Evolutionary conservation across 441 rosid species (phyloP).

Genomic region (Populus hybrid): DNA sequence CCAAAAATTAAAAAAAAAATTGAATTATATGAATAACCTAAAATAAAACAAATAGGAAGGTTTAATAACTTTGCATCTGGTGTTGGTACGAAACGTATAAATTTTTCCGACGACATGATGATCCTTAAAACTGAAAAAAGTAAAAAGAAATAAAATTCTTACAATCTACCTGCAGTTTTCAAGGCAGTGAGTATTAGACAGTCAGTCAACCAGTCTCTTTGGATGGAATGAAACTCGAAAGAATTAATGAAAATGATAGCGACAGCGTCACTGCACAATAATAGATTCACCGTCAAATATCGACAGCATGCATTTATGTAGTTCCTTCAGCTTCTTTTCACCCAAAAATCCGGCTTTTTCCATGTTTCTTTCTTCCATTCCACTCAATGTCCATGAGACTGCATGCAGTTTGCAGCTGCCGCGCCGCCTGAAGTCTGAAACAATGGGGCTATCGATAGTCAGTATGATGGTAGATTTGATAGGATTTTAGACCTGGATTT

Average conservation of each 20-base stretch:
- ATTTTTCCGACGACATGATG: neutral
- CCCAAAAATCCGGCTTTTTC: neutral
- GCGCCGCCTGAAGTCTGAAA: neutral
- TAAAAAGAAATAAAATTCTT: neutral
- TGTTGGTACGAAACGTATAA: no score
- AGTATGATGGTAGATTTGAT: neutral
- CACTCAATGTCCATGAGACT: neutral
- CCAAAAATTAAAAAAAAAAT: no score
- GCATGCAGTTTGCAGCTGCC: neutral
- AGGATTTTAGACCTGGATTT: no score
- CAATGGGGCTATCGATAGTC: neutral
- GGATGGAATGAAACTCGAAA: constrained; percentile 4
- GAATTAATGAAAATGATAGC: neutral
- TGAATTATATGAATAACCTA: no score
- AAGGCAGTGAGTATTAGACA: neutral
- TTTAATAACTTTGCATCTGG: no score
- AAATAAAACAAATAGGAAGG: no score
- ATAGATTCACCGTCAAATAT: neutral
- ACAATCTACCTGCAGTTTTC: neutral
- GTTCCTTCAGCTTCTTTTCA: neutral
- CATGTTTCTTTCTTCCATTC: neutral
- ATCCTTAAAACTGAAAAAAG: neutral
- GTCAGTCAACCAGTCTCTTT: neutral
- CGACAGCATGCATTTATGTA: neutral
- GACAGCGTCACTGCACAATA: no score